A percentile compares a stretch with the other conserved stretches of the same genome.
phyloP scores from a whole-genome alignment of 164 flowering plant species.

The Litsea cubeba region DNA sequence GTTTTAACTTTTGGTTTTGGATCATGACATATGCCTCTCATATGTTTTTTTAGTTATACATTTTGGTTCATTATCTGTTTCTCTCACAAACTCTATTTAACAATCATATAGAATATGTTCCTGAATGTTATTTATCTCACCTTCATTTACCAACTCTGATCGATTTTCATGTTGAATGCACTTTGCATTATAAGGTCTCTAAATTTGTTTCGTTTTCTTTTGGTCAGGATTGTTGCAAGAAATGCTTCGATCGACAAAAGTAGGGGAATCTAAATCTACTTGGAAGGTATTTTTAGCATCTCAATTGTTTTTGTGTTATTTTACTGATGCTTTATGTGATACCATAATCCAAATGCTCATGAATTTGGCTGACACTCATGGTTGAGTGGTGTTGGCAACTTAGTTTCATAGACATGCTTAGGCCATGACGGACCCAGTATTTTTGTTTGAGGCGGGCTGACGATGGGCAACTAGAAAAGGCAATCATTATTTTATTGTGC shows the following conservation, averaged over 20 bases:
- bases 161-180: not conserved
- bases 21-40: too few relatives aligned
- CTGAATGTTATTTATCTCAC: not conserved
- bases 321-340: not conserved
- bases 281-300: conserved; percentile 72
- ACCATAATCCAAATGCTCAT: too few relatives aligned
- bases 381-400: too few relatives aligned
- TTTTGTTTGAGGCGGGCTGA: too few relatives aligned
- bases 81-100: not conserved
- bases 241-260: conserved; percentile 86
- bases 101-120: not conserved
- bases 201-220: too few relatives aligned
- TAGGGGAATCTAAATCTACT: conserved; percentile 60
- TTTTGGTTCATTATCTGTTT: not conserved
- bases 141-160: not conserved
- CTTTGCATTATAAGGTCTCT: not conserved
- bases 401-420: too few relatives aligned
- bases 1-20: too few relatives aligned
- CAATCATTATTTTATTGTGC: too few relatives aligned
- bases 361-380: too few relatives aligned
- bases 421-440: too few relatives aligned
- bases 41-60: not conserved
- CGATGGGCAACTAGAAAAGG: too few relatives aligned
- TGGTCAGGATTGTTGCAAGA: conserved; percentile 71
- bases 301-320: not conserved